Evolutionary conservation across 331 rosid species (phyloP), one percentile per base, ranked within the genome.

Genomic region (Quercus phellos): DNA sequence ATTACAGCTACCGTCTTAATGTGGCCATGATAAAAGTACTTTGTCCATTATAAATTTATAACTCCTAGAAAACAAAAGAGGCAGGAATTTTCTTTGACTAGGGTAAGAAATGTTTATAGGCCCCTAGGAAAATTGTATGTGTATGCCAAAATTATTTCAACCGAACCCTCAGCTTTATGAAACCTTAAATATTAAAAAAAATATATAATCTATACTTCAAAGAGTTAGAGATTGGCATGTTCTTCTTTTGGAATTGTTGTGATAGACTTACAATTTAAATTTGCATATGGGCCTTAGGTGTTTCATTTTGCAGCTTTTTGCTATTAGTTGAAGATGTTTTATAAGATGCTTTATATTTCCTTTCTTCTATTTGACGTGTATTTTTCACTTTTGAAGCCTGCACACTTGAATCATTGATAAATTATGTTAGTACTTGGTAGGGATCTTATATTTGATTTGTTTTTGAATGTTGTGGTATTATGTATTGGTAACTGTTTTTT

Each of bases 401-500:
- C 43, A 60, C 69, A 6, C 69, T 63, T 16, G 43, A 29, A 29
- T 27, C 10, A 17, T 63, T 63, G 43, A 63, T 63, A 29, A 63
- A 63, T 63, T 29, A 63, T 6, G 22, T 29, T 63, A 0, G 46
- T 38, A 38, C 12, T 8, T 38, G 18, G 22, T 63, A 11, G 12
- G 32, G 18, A 29, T 63, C 43, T 63, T 63, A 30, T 29, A 17
- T 63, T 63, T 63, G 43, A 27, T 63, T 30, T 63, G 18, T 63
- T 63, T 63, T 63, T 16, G 43, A 30, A 38, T 73, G 21, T 21
- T 56, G 18, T 76, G 34, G 54, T 55, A 71, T 27, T 42, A 30
- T 72, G n/a, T 69, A 5, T 51, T 72, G 21, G 38, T 46, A 60
- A 8, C 55, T 64, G 69, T 71, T 68, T 80, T 17, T 72, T 53